Evolutionary conservation across 495 filamentous ascomycete genomes (phyloP).

Genomic region (Echria macrotheca): DNA sequence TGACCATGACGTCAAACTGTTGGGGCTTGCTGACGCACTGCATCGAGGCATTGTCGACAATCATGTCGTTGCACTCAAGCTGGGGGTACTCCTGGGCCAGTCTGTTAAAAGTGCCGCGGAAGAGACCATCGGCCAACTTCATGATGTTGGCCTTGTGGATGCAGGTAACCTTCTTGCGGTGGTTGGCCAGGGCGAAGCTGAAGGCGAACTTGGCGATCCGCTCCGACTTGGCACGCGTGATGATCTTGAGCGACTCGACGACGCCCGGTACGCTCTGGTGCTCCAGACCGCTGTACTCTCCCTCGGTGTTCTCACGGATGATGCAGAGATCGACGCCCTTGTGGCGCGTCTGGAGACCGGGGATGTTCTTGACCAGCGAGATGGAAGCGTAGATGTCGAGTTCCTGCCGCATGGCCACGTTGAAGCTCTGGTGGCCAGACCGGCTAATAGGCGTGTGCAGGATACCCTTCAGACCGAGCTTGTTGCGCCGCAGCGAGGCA

Average conservation of each 20-base stretch:
- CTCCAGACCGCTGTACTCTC: conserved; percentile 97
- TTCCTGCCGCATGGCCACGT: conserved; percentile 96
- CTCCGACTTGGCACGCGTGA: conserved; percentile 97
- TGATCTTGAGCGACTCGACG: conserved; percentile 99
- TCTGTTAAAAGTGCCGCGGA: conserved; percentile 92
- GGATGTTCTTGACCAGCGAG: conserved; percentile 98
- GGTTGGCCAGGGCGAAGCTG: conserved; percentile 94
- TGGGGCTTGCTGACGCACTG: conserved; percentile 92
- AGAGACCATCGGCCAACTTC: conserved; percentile 98
- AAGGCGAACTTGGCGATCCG: conserved; percentile 98
- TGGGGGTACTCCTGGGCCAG: conserved; percentile 90
- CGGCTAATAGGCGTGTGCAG: conserved; percentile 94
- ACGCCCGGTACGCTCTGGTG: conserved; percentile 96
- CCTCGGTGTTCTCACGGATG: conserved; percentile 99
- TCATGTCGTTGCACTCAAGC: conserved; percentile 95
- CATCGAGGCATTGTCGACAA: conserved; percentile 99
- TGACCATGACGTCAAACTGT: conserved; percentile 99
- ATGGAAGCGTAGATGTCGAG: conserved; percentile 99
- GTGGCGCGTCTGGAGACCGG: conserved; percentile 94
- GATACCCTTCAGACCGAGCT: conserved; percentile 96
- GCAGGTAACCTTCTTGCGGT: conserved; percentile 96
- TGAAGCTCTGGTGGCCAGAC: conserved; percentile 98
- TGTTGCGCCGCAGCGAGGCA: conserved; percentile 92
- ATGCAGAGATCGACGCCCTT: conserved; percentile 96
- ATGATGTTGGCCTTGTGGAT: conserved; percentile 99